Base-by-base conservation (phyloP, 148 eudicot genomes). In the Vaccinium myrtillus region DNA sequence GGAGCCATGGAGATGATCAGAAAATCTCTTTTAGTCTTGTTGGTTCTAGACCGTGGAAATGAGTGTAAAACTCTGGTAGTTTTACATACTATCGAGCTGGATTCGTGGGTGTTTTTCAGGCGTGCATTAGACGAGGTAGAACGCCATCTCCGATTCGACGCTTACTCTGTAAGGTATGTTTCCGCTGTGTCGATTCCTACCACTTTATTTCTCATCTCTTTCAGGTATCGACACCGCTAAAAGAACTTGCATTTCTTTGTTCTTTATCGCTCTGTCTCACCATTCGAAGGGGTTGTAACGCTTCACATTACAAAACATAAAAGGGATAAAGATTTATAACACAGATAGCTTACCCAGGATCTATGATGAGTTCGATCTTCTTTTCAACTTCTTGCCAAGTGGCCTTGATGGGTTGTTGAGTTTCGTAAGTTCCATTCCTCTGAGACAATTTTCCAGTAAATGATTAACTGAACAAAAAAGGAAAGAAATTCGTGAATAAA, bases 371-470 rank as follows among this genome's bases (percentile, higher is more conserved):
- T 69, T 69, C 84, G 58, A 67, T 49, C 21, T 53, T 30, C 3
- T 83, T 82, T 54, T 84, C 83, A 15, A 4, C 79, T 77, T 30
- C 83, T 70, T 81, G 81, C 46, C 83, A 3, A 12, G 39, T 6
- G 80, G 79, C 82, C 8, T 87, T 78, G 39, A 50, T 70, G 50
- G 87, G 73, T 78, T 81, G 84, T 16, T 83, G 88, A 56, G 83
- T 90, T 50, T 90, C 90, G 79, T 12, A 49, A 80, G 84, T 76
- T 88, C 83, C 81, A 15, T 87, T 58, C 23, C 78, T 84, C 88
- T 88, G 83, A 77, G 4, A 81, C 89, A 83, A 83, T 3, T 58
- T 63, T 7, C n/a, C 3, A 32, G 78, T 6, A 73, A 56, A 36
- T 48, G 9, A 6, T 23, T 30, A 59, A 69, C 65, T 36, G 23